These are phyloP conservation scores for Candida ovalis DNA, from an alignment of 805 yeast species.

Conservation along the genomic window DNA sequence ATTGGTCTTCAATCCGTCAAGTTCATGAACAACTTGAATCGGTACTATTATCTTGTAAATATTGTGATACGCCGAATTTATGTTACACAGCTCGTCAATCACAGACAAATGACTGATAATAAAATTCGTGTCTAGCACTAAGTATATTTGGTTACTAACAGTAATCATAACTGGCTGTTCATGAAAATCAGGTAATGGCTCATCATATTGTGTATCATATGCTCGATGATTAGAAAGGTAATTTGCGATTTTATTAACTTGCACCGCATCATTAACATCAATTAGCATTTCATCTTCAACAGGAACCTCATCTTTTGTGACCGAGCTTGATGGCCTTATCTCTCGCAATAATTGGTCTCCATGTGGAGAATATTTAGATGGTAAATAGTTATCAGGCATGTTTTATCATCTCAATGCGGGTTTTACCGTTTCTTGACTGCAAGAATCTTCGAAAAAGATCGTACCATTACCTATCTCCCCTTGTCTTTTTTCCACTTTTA, in stretches of 20 bases:
- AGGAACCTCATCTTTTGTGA: conserved; percentile 7
- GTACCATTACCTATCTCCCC: background rate
- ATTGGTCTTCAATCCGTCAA: conserved; percentile 75
- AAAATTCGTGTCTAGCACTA: conserved; percentile 84
- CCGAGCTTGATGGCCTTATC: background rate
- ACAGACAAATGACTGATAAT: conserved; percentile 62
- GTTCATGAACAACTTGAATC: conserved; percentile 61
- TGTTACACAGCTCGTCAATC: conserved; percentile 45
- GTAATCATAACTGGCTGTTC: background rate
- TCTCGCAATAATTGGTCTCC: background rate
- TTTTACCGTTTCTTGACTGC: background rate
- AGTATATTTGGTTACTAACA: conserved; percentile 17
- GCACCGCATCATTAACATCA: conserved; percentile 15
- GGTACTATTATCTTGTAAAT: conserved; percentile 58
- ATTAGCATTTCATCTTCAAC: conserved; percentile 8
- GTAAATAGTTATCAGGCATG: background rate
- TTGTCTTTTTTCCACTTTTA: background rate
- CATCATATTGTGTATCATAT: background rate
- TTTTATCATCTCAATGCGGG: background rate
- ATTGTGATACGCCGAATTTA: conserved; percentile 41
- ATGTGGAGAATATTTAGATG: background rate
- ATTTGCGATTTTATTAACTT: conserved; percentile 15
- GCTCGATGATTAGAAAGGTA: conserved; percentile 6
- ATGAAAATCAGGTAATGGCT: background rate
- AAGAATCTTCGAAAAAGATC: background rate